Evolutionary conservation across 1,139 yeast species (phyloP), one percentile per base, ranked within the genome.

Genomic region (Blastobotrys buckinghamii): DNA sequence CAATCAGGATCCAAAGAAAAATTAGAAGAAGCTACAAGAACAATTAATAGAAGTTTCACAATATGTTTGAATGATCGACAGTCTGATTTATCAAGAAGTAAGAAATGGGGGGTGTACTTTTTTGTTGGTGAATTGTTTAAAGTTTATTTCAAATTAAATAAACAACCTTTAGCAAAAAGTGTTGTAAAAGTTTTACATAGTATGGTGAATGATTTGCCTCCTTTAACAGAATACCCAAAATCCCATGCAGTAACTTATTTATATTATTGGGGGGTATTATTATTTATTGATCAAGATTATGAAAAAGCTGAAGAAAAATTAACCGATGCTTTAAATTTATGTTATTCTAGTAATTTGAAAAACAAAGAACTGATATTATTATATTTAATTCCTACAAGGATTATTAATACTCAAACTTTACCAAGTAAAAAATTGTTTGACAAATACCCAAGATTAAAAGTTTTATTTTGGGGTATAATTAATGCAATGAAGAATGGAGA

Each of bases 61-160:
- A 65, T 85, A 4, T 84, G 95, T 55, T 70, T 89, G 38, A 87
- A 85, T 55, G 97, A 90, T 66, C 77, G 92, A 53, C 81, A 80
- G 51, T 72, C 76, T 15, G 81, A 78, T 42, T 53, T 70, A 36
- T 55, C 52, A 1, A 59, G 60, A 29, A 77, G 82, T 50, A 84
- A 86, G 59, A 74, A 83, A 55, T 69, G 71, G 56, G 88, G 84
- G 47, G 82, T 86, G 24, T 87, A 84, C 63, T 82, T 77, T 63
- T 84, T 89, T 62, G 79, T 88, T 38, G 83, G 84, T 34, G 75
- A 82, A 52, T 76, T 90, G 53, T 79, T 90, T 61, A 79, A 79
- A 57, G 74, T 84, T 16, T 90, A 89, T 68, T 82, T 85, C 67
- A 73, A 73, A 58, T 71, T 89, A 59, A 75, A 78, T 49, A 86